Percentiles rank a stretch among this genome's conserved stretches.
These are phyloP conservation scores for Exutisphaerella laricina DNA, from an alignment of 2,329 filamentous ascomycete genomes.

Conservation along the genomic window DNA sequence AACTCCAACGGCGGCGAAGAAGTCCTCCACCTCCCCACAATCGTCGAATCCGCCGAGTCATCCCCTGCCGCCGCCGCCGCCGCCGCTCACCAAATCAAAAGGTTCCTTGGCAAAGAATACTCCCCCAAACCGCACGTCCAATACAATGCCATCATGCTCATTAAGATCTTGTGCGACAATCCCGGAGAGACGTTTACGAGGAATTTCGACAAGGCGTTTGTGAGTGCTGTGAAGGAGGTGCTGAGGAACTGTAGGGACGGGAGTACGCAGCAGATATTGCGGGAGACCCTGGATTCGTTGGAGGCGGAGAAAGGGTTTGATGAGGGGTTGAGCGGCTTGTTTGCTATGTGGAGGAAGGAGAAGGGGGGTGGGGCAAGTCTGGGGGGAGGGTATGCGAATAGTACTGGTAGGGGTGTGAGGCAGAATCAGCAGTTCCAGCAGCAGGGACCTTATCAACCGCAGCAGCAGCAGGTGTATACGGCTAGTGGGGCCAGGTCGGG, in stretches of 20 bases:
- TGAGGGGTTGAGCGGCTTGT: slow-evolving; percentile 62
- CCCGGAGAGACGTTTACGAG: slow-evolving; percentile 86
- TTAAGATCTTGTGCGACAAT: slow-evolving; percentile 88
- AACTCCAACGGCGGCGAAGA: slow-evolving; percentile 65
- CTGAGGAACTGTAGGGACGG: slow-evolving; percentile 65
- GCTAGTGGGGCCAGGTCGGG: neutral
- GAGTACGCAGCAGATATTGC: slow-evolving; percentile 75
- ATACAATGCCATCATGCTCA: slow-evolving; percentile 94
- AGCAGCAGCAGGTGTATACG: neutral
- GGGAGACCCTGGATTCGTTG: slow-evolving; percentile 78
- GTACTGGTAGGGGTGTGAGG: neutral
- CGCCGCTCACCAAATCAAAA: slow-evolving; percentile 73
- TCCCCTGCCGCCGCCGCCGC: slow-evolving; percentile 79
- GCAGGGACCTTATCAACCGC: neutral
- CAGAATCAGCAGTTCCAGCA: slow-evolving; percentile 1
- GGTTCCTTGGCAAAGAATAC: slow-evolving; percentile 68
- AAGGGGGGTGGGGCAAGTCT: slow-evolving; percentile 49
- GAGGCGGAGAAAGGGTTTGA: slow-evolving; percentile 68
- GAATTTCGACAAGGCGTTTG: slow-evolving; percentile 81
- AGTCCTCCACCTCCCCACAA: slow-evolving; percentile 83
- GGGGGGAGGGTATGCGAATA: too few species aligned
- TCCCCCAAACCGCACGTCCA: slow-evolving; percentile 62
- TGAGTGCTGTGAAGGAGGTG: slow-evolving; percentile 67
- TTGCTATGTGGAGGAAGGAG: slow-evolving; percentile 86
- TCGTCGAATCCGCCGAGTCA: slow-evolving; percentile 92